Conservation (phyloP, 2,329 filamentous ascomycete genomes). For the Arthrobotrys entomopaga region DNA sequence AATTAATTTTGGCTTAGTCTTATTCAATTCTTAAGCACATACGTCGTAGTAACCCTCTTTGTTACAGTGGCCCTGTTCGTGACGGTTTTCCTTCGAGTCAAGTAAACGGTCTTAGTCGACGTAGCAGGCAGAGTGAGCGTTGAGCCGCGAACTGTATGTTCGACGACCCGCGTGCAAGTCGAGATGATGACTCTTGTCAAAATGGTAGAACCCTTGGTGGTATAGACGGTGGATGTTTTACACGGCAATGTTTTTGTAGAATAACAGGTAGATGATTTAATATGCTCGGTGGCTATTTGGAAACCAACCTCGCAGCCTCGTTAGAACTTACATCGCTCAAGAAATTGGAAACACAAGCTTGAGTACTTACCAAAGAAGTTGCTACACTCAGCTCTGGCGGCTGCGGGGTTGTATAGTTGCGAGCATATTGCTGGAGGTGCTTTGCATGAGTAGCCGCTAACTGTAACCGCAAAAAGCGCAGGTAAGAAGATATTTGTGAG, state of each 20-base stretch:
- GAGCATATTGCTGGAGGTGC: neutral
- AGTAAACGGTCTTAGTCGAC: slow-evolving; percentile 4
- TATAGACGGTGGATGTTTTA: slow-evolving; percentile 6
- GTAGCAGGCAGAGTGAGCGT: slow-evolving; percentile 1
- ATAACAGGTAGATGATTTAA: slow-evolving; percentile 3
- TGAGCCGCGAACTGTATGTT: neutral
- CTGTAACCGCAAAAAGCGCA: slow-evolving; percentile 1
- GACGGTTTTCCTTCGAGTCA: neutral
- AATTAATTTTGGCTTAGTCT: too few species aligned
- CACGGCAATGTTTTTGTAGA: slow-evolving; percentile 5
- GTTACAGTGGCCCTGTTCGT: neutral
- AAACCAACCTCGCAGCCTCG: neutral
- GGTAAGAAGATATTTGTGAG: slow-evolving; percentile 1
- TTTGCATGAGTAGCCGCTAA: slow-evolving; percentile 4
- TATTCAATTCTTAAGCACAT: neutral
- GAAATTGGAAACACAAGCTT: too few species aligned
- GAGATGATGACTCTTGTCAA: neutral
- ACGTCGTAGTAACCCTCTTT: slow-evolving; percentile 2
- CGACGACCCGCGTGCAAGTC: neutral
- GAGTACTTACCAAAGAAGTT: slow-evolving; percentile 13
- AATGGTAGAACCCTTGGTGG: slow-evolving; percentile 4
- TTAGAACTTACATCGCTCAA: too few species aligned
- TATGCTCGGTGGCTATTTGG: slow-evolving; percentile 6
- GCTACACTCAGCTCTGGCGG: neutral
- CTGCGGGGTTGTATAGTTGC: slow-evolving; percentile 4